phyloP scores from a whole-genome alignment of 139 green algal genomes.

The Coelastrella sp. region DNA sequence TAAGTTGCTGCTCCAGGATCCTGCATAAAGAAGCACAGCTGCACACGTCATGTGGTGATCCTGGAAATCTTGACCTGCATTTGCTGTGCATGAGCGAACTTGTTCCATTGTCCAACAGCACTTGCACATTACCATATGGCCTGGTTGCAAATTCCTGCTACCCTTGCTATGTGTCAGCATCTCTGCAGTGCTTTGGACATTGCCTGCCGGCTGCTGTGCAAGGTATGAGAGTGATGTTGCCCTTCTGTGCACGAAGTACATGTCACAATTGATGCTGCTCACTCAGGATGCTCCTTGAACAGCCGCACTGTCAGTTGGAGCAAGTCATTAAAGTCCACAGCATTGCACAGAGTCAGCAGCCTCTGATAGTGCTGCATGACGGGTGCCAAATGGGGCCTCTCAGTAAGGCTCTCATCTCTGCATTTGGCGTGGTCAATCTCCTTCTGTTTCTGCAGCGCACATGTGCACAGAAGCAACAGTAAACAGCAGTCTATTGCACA shows the following conservation, averaged over 20 bases:
- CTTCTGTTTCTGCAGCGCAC: not conserved
- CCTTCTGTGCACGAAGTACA: too few relatives aligned
- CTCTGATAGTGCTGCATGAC: not conserved
- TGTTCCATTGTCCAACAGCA: too few relatives aligned
- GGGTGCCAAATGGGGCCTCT: not conserved
- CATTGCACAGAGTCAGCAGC: slow-evolving; percentile 40
- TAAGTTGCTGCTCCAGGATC: slow-evolving; percentile 13
- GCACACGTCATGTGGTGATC: too few relatives aligned
- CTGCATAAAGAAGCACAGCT: slow-evolving; percentile 3
- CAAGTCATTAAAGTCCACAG: slow-evolving; percentile 58
- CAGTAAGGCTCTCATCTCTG: not conserved
- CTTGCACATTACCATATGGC: too few relatives aligned
- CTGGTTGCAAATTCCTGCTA: too few relatives aligned
- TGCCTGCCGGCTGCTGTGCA: too few relatives aligned
- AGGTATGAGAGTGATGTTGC: too few relatives aligned
- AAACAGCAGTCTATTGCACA: not conserved
- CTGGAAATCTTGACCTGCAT: too few relatives aligned
- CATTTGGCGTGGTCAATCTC: slow-evolving; percentile 8
- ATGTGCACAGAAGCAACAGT: not conserved
- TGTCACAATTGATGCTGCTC: not conserved
- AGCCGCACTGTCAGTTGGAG: slow-evolving; percentile 24
- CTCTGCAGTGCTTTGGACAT: too few relatives aligned
- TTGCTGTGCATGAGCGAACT: too few relatives aligned
- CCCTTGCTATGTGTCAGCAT: too few relatives aligned
- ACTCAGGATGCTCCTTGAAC: slow-evolving; percentile 14